phyloP scores from a whole-genome alignment of 164 flowering plant species.

The Macadamia tetraphylla region DNA sequence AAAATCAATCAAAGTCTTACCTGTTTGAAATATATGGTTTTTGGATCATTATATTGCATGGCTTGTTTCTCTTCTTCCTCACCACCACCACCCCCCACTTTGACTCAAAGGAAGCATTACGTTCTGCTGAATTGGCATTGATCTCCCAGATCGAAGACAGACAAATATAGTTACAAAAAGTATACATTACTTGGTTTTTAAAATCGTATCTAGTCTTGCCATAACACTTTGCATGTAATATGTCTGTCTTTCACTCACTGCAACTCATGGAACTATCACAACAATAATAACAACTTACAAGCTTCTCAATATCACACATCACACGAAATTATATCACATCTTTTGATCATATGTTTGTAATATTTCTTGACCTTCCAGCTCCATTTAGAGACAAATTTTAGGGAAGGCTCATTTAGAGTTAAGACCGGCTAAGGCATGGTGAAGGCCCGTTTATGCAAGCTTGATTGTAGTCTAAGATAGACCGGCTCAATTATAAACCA shows the following conservation, averaged over 20 bases:
- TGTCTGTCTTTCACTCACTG: background rate
- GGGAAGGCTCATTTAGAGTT: too few species aligned
- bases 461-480: too few species aligned
- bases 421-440: too few species aligned
- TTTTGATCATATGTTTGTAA: too few species aligned
- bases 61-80: slow-evolving; percentile 22
- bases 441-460: too few species aligned
- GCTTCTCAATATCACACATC: too few species aligned
- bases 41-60: slow-evolving; percentile 92
- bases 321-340: too few species aligned
- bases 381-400: too few species aligned
- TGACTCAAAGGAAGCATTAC: background rate
- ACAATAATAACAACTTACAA: too few species aligned
- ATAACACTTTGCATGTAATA: background rate
- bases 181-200: background rate
- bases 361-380: too few species aligned
- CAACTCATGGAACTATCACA: background rate
- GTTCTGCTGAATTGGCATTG: too few species aligned
- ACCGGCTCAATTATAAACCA: too few species aligned
- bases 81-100: background rate
- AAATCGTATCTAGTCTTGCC: background rate
- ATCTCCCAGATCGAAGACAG: background rate
- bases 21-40: slow-evolving; percentile 85
- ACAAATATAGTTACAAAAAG: background rate
- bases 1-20: slow-evolving; percentile 23